A percentile compares a stretch with the other conserved stretches of the same genome.
phyloP scores from a whole-genome alignment of 257 asterid species.

The Rubia yunnanensis region DNA sequence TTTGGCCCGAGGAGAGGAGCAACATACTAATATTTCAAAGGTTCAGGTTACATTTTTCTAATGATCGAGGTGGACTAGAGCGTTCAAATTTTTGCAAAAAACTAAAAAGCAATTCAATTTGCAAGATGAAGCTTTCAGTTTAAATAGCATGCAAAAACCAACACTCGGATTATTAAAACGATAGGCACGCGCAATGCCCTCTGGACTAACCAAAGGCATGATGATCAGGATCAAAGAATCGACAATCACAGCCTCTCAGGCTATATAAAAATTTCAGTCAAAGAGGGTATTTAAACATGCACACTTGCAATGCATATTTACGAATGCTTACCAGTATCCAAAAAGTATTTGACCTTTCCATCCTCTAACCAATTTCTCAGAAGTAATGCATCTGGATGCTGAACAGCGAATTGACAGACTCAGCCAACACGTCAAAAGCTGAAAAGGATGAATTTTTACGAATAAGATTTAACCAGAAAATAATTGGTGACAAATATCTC shows the following conservation, averaged over 20 bases:
- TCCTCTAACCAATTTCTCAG: conserved; percentile 1
- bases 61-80: neutral
- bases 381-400: neutral
- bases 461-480: conserved; percentile 2
- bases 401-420: neutral
- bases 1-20: neutral
- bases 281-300: neutral
- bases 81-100: neutral
- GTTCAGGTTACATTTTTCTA: neutral
- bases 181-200: neutral
- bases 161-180: too few relatives aligned
- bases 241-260: neutral
- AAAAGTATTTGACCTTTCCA: neutral
- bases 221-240: neutral
- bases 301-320: neutral
- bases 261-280: neutral
- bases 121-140: neutral
- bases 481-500: neutral
- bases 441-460: neutral
- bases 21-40: neutral
- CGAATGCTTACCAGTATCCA: neutral
- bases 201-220: neutral
- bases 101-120: neutral
- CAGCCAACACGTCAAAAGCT: conserved; percentile 1
- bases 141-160: neutral